Evolutionary conservation across 1,139 yeast genomes (phyloP).

Genomic region (Yamadazyma spencermartinsiae): DNA sequence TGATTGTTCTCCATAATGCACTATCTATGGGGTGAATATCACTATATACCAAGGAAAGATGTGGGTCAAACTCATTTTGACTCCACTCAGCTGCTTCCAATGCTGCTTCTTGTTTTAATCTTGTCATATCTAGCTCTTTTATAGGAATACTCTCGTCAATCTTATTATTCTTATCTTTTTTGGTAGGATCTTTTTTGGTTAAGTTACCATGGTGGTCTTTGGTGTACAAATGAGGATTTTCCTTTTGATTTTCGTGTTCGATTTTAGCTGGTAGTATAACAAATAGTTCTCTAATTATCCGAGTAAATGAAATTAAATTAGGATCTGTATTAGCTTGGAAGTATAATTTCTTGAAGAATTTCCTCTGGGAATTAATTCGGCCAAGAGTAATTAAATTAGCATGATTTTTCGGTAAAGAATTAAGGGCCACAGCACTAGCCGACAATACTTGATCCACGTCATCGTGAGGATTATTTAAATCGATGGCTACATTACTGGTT

Average conservation of each 20-base stretch:
- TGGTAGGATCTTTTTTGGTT: slow-evolving; percentile 27
- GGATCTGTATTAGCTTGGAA: slow-evolving; percentile 57
- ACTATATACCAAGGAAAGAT: slow-evolving; percentile 71
- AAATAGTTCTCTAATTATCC: slow-evolving; percentile 68
- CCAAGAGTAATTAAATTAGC: slow-evolving; percentile 40
- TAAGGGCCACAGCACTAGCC: slow-evolving; percentile 66
- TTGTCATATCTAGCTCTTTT: slow-evolving; percentile 28
- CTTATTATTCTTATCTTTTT: slow-evolving; percentile 17
- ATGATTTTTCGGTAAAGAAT: slow-evolving; percentile 43
- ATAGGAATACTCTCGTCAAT: slow-evolving; percentile 8
- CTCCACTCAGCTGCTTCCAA: slow-evolving; percentile 57
- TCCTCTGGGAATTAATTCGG: slow-evolving; percentile 38
- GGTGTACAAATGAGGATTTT: slow-evolving; percentile 43
- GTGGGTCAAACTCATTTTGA: slow-evolving; percentile 62
- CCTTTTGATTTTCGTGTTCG: slow-evolving; percentile 35
- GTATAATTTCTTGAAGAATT: slow-evolving; percentile 63
- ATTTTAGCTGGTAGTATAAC: slow-evolving; percentile 46
- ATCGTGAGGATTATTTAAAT: slow-evolving; percentile 41
- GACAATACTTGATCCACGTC: slow-evolving; percentile 64
- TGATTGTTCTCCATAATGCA: slow-evolving; percentile 66
- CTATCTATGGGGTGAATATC: slow-evolving; percentile 66
- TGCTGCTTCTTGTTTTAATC: slow-evolving; percentile 31
- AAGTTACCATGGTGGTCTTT: slow-evolving; percentile 35
- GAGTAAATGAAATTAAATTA: slow-evolving; percentile 63
- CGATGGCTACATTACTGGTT: slow-evolving; percentile 56